phyloP scores from a whole-genome alignment of 768 basidiomycete genomes.

The Kwoniella botswanensis region DNA sequence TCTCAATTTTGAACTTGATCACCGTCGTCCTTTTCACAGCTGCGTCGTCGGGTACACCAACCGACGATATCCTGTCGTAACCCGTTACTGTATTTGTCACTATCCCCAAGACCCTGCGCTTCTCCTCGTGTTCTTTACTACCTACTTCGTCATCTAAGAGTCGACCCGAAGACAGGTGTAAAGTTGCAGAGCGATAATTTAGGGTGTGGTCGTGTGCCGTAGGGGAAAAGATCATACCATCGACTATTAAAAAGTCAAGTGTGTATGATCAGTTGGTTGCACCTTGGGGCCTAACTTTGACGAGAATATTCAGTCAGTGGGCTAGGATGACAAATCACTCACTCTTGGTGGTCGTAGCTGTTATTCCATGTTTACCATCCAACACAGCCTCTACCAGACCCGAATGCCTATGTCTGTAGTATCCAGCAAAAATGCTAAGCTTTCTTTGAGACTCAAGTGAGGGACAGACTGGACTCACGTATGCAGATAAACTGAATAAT shows the following conservation, averaged over 20 bases:
- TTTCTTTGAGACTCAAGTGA: neutral
- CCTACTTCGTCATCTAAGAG: conserved; percentile 14
- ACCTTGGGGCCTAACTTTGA: too few species aligned
- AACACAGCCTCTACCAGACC: conserved; percentile 29
- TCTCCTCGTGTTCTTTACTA: conserved; percentile 22
- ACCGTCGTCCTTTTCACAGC: conserved; percentile 21
- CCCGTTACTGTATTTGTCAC: conserved; percentile 25
- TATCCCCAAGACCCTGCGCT: conserved; percentile 6
- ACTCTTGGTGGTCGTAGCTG: conserved; percentile 29
- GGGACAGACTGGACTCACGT: conserved; percentile 17
- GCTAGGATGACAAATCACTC: neutral
- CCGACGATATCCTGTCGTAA: conserved; percentile 12
- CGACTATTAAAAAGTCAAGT: conserved; percentile 14
- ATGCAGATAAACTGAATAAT: conserved; percentile 29
- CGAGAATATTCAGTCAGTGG: too few species aligned
- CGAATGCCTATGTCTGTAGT: conserved; percentile 23
- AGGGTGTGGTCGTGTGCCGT: conserved; percentile 32
- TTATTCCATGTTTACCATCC: conserved; percentile 17
- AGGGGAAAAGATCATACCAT: conserved; percentile 30
- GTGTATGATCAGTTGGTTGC: neutral
- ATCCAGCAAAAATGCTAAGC: neutral
- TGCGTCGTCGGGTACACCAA: conserved; percentile 21
- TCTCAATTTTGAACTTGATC: conserved; percentile 17
- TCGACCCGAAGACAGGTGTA: conserved; percentile 16
- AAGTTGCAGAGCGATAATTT: conserved; percentile 30